These are phyloP conservation scores for Boletus rubescentipes DNA, from an alignment of 768 basidiomycete species.

Conservation along the genomic window DNA sequence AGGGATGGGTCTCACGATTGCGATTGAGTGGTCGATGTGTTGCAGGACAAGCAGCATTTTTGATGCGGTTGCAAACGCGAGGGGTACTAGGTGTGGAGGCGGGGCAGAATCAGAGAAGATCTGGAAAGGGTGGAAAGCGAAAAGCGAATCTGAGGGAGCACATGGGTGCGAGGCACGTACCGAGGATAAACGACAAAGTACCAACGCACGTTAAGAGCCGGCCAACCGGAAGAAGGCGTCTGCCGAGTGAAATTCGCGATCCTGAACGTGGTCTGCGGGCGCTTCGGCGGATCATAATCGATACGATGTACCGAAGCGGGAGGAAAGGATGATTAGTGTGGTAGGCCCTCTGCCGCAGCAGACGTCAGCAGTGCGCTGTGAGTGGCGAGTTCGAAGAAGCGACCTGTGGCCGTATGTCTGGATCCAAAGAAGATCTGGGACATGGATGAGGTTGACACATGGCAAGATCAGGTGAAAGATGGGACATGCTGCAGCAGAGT, in stretches of 20 bases:
- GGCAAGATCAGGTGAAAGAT: slow-evolving; percentile 9
- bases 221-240: slow-evolving; percentile 11
- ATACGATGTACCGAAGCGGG: slow-evolving; percentile 5
- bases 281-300: slow-evolving; percentile 23
- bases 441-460: slow-evolving; percentile 10
- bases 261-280: slow-evolving; percentile 14
- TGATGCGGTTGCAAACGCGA: slow-evolving; percentile 1
- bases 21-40: slow-evolving; percentile 7
- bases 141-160: slow-evolving; percentile 31
- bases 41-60: neutral
- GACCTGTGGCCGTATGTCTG: slow-evolving; percentile 1
- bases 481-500: slow-evolving; percentile 13
- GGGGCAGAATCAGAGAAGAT: slow-evolving; percentile 28
- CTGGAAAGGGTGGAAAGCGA: slow-evolving; percentile 9
- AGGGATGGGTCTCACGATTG: neutral
- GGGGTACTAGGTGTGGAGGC: slow-evolving; percentile 16
- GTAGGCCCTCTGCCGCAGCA: slow-evolving; percentile 24
- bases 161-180: slow-evolving; percentile 26
- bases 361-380: slow-evolving; percentile 1
- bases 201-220: slow-evolving; percentile 8
- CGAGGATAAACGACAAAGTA: slow-evolving; percentile 14
- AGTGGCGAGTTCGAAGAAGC: slow-evolving; percentile 16
- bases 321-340: slow-evolving; percentile 6
- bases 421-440: slow-evolving; percentile 19
- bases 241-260: slow-evolving; percentile 17